phyloP scores from a whole-genome alignment of 2,329 filamentous ascomycete species.

The Fusarium concolor region DNA sequence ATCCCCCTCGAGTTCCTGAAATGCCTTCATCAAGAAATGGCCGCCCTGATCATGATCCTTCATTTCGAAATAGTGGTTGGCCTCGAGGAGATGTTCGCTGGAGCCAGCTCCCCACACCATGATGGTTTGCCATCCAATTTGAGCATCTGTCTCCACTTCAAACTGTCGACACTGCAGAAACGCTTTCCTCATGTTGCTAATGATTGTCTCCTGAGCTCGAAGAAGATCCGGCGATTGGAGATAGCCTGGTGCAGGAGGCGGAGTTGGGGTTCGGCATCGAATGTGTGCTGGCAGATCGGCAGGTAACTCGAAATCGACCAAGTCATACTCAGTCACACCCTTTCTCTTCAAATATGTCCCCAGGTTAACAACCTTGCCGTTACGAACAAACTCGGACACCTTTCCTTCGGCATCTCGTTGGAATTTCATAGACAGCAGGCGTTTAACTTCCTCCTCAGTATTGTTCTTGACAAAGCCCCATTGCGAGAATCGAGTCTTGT shows the following conservation, averaged over 20 bases:
- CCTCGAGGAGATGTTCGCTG: conserved; percentile 58
- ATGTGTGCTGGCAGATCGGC: conserved; percentile 58
- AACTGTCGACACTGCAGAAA: conserved; percentile 59
- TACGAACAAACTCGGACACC: conserved; percentile 64
- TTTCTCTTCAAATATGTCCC: conserved; percentile 65
- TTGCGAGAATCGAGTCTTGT: conserved; percentile 66
- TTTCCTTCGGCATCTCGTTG: conserved; percentile 65
- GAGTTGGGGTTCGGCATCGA: conserved; percentile 59
- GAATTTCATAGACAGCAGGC: conserved; percentile 63
- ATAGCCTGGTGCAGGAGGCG: conserved; percentile 56
- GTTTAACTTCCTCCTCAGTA: conserved; percentile 64
- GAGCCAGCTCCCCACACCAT: conserved; percentile 60
- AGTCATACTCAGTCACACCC: conserved; percentile 64
- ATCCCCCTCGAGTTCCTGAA: conserved; percentile 57
- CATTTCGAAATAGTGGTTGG: conserved; percentile 57
- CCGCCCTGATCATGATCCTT: conserved; percentile 56
- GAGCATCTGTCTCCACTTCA: conserved; percentile 53
- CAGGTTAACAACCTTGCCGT: conserved; percentile 63
- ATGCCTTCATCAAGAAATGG: conserved; percentile 56
- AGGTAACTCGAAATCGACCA: conserved; percentile 59
- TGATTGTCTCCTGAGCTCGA: conserved; percentile 58
- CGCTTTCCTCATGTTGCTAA: conserved; percentile 58
- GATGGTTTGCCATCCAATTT: conserved; percentile 55
- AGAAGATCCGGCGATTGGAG: conserved; percentile 58
- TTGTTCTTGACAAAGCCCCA: conserved; percentile 68